Evolutionary conservation across 1,139 yeast species (phyloP), one percentile per base, ranked within the genome.

Genomic region (Candida freyschussii): DNA sequence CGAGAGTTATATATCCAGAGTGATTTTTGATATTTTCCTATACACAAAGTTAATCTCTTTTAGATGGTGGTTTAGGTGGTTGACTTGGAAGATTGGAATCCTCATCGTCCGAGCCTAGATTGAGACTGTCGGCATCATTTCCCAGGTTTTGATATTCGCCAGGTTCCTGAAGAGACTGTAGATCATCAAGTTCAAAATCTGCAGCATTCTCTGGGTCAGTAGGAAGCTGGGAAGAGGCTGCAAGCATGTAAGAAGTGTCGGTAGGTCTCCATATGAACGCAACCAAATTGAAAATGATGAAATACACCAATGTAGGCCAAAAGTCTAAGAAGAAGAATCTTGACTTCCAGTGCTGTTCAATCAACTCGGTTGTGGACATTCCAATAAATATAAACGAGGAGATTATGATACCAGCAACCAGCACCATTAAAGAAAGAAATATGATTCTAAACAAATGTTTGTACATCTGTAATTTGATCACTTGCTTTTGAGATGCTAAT

Each of bases 211-310:
- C 84, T 29, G 78, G 84, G 41, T 79, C 87, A 24, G 89, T 85
- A 17, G 96, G 84, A 36, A 91, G 66, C 62, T 93, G 97, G 39
- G 86, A 87, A 4, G 96, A 86, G 48, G 89, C 89, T 13, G 97
- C 98, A 56, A 91, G 74, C 75, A 94, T 79, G 52, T 89, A 82
- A 44, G 95, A 87, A 26, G 95, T 86, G 50, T 84, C 95, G 0
- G 97, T 89, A 30, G 98, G 98, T 60, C 98, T 78, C 98, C 98
- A 93, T 45, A 91, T 74, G 67, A 87, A 78, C 10, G 96, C 85
- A 47, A 93, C 69, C 7, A 89, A 76, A 54, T 83, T 72, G 57
- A 91, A 89, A 29, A 89, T 89, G 29, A 79, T 60, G 55, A 83
- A 86, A 62, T 86, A 93, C 12, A 89, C 81, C 28, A 86, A 72